Percentiles rank a stretch among this genome's conserved stretches.
Conservation (phyloP, 441 rosid species). For the Macaranga tanarius region DNA sequence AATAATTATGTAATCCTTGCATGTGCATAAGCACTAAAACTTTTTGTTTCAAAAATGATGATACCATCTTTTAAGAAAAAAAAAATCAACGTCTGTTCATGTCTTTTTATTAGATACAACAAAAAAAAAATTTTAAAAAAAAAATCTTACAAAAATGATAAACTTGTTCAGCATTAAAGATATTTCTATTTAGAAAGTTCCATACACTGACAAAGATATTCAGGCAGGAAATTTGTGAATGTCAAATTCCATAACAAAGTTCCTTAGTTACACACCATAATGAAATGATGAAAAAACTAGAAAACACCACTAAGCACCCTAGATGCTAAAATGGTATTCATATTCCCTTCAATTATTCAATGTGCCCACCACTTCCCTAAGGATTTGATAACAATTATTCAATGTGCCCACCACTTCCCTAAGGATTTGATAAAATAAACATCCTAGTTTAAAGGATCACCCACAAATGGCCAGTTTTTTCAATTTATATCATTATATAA, state of each 20-base stretch:
- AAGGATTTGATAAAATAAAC: background rate
- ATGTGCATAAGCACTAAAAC: background rate
- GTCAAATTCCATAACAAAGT: background rate
- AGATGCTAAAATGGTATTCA: background rate
- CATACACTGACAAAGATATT: background rate
- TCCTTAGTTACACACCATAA: background rate
- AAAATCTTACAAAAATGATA: background rate
- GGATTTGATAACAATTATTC: background rate
- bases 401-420: background rate
- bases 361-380: background rate
- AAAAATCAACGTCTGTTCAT: no score
- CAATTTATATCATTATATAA: constrained; percentile 6
- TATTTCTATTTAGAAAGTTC: background rate
- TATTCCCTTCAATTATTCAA: background rate
- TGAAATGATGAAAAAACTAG: background rate
- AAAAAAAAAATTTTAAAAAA: no score
- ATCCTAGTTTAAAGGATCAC: background rate
- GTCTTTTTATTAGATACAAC: no score
- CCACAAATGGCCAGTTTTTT: constrained; percentile 7
- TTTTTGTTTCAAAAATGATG: background rate
- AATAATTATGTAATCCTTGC: background rate
- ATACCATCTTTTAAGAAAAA: background rate
- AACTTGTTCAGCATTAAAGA: background rate
- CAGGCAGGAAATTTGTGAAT: background rate
- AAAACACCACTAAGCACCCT: background rate